phyloP scores from a whole-genome alignment of 352 stramenopile species.

The Poterioochromonas sp. region DNA sequence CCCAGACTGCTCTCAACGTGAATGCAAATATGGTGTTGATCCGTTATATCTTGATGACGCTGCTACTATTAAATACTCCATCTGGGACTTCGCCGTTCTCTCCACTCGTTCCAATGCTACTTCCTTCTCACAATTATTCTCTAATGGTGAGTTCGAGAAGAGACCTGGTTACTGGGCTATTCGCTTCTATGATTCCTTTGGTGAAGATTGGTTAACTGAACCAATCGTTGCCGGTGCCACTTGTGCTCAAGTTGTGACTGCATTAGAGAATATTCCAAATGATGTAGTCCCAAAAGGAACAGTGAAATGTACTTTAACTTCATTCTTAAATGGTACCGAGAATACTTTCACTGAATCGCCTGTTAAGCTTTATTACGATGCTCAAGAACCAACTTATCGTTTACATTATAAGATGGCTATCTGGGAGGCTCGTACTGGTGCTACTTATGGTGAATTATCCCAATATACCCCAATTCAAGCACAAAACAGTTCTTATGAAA shows the following conservation, averaged over 20 bases:
- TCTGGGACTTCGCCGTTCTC: constrained; percentile 17
- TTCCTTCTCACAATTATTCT: constrained; percentile 1
- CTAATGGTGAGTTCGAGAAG: background rate
- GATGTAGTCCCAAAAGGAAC: constrained; percentile 33
- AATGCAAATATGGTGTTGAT: constrained; percentile 46
- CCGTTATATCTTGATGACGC: constrained; percentile 45
- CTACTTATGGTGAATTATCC: background rate
- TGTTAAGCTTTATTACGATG: background rate
- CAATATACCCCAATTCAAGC: background rate
- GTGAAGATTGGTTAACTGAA: constrained; percentile 44
- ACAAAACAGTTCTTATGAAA: background rate
- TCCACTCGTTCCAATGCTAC: background rate
- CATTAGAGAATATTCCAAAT: constrained; percentile 38
- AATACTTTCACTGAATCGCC: background rate
- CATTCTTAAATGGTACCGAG: background rate
- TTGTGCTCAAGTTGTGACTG: constrained; percentile 35
- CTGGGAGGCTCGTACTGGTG: constrained; percentile 11
- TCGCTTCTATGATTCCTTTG: constrained; percentile 43
- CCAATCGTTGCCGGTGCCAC: constrained; percentile 36
- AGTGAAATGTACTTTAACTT: background rate
- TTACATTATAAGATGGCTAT: constrained; percentile 9
- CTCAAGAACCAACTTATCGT: constrained; percentile 17
- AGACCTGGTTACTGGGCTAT: constrained; percentile 36
- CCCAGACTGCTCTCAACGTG: constrained; percentile 42
- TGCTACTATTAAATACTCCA: constrained; percentile 34